These are phyloP conservation scores for Geopyxis carbonaria DNA, from an alignment of 495 filamentous ascomycete species.

Conservation along the genomic window DNA sequence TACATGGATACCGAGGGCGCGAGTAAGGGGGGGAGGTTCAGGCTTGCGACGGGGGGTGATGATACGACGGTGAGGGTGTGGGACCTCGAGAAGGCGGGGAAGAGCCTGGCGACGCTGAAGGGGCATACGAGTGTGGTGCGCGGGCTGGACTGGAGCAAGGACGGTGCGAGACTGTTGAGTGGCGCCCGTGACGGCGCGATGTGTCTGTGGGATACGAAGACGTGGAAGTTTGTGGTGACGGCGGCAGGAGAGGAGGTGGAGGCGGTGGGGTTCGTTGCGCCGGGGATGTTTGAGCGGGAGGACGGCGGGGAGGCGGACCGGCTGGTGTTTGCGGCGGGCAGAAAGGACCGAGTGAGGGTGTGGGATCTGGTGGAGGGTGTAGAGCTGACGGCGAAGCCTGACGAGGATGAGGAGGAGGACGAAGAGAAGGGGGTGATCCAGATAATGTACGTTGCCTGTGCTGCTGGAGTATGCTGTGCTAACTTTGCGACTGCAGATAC, in stretches of 20 bases:
- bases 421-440: conserved; percentile 57
- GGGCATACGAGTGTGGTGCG: conserved; percentile 88
- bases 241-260: conserved; percentile 77
- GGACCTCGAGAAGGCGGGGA: conserved; percentile 74
- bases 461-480: conserved; percentile 13
- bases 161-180: conserved; percentile 62
- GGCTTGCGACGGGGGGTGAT: conserved; percentile 77
- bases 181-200: conserved; percentile 88
- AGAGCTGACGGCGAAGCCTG: conserved; percentile 53
- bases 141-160: conserved; percentile 56
- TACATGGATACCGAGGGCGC: conserved; percentile 44
- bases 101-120: conserved; percentile 58
- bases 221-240: conserved; percentile 68
- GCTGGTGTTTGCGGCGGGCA: conserved; percentile 69
- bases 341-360: conserved; percentile 60
- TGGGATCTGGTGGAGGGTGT: conserved; percentile 61
- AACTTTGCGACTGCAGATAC: conserved; percentile 25
- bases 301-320: conserved; percentile 28
- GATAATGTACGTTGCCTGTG: conserved; percentile 38
- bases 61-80: conserved; percentile 84
- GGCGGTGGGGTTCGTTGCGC: conserved; percentile 53
- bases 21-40: conserved; percentile 39
- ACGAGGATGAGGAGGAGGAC: conserved; percentile 8
- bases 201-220: conserved; percentile 71
- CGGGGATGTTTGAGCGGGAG: conserved; percentile 12